Evolutionary conservation across 2,329 filamentous ascomycete genomes (phyloP), one percentile per base, ranked within the genome.

Genomic region (Biscogniauxia marginata): DNA sequence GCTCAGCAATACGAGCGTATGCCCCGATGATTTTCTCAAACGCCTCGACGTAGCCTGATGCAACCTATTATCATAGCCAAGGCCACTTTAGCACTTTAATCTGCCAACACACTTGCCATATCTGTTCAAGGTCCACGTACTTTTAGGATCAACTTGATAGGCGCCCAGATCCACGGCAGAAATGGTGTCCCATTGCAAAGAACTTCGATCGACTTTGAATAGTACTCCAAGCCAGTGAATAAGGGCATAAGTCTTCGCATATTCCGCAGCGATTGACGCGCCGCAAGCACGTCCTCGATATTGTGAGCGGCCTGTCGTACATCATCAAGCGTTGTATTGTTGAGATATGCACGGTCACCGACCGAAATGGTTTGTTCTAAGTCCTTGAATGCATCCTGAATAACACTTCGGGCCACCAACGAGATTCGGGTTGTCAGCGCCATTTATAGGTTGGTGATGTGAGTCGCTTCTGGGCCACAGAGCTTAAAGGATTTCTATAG

Each of bases 151-250:
- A 73, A 54, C 39, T 68, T 70, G 46, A 74, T 67, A 2, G 71
- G 72, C 16, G 71, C 70, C 74, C 75, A 77, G 13, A 76, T 62
- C 65, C 68, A 77, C 4, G 71, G 57, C 3, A 77, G 54, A 58
- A 70, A 76, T 2, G 70, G 71, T 1, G 73, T 77, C 4, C 72
- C 73, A 53, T 76, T 73, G 57, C 74, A 76, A 0, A 75, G 56
- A 4, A 71, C 63, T 6, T 75, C 73, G 7, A 76, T 61, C 0
- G 67, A 68, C 48, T 70, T 72, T 1, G 70, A 67, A 51, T 75
- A 76, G 19, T 70, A 65, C 47, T 70, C 70, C 0, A 77, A 50
- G 1, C 68, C 71, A n/a, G 66, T 53, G 13, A 77, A 63, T 7
- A 77, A 62, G 1, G 74, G 73, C 24, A 66, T 52, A 5, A 77